Percentiles rank a stretch among this genome's conserved stretches.
These are phyloP conservation scores for Mallotus nudiflorus DNA, from an alignment of 345 rosid genomes.

Conservation along the genomic window DNA sequence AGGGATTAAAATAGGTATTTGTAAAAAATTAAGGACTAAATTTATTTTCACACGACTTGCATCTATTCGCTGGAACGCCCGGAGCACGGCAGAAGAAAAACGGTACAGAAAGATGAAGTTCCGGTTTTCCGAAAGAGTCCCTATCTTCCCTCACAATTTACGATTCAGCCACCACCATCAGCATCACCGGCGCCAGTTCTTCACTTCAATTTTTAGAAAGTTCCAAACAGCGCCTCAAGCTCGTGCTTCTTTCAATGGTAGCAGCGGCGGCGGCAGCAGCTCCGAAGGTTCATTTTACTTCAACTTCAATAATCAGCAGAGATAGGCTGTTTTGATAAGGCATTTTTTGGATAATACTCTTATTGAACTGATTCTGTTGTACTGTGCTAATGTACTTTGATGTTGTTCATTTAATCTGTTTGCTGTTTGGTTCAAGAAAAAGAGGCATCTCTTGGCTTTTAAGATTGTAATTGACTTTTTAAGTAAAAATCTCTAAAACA, in stretches of 20 bases:
- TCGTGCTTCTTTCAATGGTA: constrained; percentile 46
- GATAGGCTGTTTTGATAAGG: too few species aligned
- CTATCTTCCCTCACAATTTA: constrained; percentile 30
- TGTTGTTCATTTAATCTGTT: background rate
- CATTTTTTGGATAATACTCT: background rate
- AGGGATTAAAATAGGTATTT: too few species aligned
- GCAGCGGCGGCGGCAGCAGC: constrained; percentile 38
- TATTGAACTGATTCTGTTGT: background rate
- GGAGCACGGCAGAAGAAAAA: too few species aligned
- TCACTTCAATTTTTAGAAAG: constrained; percentile 50
- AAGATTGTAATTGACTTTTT: too few species aligned
- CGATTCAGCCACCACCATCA: constrained; percentile 32
- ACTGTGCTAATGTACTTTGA: too few species aligned
- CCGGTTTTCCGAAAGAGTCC: constrained; percentile 28
- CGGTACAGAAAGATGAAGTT: constrained; percentile 25
- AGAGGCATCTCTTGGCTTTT: too few species aligned
- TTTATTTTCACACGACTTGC: too few species aligned
- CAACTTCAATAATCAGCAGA: too few species aligned
- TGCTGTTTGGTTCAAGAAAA: background rate
- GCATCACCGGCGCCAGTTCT: constrained; percentile 38
- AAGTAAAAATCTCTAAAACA: too few species aligned
- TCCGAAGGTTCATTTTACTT: constrained; percentile 51
- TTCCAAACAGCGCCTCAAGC: constrained; percentile 39
- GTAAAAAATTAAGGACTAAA: too few species aligned
- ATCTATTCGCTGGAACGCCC: too few species aligned